Percentiles rank a stretch among this genome's conserved stretches.
Evolutionary conservation across 352 stramenopile genomes (phyloP).

Genomic region (Globisporangium spiculum): DNA sequence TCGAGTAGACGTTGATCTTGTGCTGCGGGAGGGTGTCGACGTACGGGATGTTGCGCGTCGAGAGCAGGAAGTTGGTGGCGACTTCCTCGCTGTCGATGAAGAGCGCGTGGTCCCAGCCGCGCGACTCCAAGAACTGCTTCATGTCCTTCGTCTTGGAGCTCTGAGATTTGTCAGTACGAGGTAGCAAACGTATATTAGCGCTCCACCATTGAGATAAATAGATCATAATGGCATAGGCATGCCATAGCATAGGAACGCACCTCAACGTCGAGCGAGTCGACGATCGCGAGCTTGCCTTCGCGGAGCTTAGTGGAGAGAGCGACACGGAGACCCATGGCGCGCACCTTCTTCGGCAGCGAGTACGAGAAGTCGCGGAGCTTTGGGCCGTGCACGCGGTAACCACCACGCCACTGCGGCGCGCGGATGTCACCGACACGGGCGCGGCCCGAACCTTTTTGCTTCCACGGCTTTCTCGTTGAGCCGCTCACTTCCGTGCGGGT

Average conservation of each 20-base stretch:
- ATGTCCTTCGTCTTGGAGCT: conserved; percentile 85
- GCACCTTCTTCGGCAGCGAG: conserved; percentile 85
- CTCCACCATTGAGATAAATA: not conserved
- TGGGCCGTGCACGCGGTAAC: conserved; percentile 81
- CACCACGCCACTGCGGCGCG: conserved; percentile 81
- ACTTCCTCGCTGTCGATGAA: conserved; percentile 80
- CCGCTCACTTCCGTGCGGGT: conserved; percentile 84
- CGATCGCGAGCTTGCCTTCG: conserved; percentile 81
- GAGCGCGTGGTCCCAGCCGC: conserved; percentile 84
- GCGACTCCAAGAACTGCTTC: conserved; percentile 73
- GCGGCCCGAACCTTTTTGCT: conserved; percentile 85
- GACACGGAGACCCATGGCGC: conserved; percentile 82
- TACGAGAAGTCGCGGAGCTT: conserved; percentile 88
- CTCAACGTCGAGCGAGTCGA: conserved; percentile 74
- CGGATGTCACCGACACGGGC: conserved; percentile 87
- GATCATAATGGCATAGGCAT: not conserved
- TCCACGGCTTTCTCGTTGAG: conserved; percentile 86
- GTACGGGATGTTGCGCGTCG: conserved; percentile 85
- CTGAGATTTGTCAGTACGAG: conserved; percentile 23
- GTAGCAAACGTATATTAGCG: conserved; percentile 5
- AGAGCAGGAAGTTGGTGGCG: conserved; percentile 70
- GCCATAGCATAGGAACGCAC: conserved; percentile 29
- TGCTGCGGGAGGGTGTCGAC: conserved; percentile 81
- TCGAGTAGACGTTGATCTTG: conserved; percentile 91
- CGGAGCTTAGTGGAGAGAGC: conserved; percentile 85